A percentile compares a stretch with the other conserved stretches of the same genome.
Evolutionary conservation across 306 rosid genomes (phyloP).

Genomic region (Vigna nakashimae): DNA sequence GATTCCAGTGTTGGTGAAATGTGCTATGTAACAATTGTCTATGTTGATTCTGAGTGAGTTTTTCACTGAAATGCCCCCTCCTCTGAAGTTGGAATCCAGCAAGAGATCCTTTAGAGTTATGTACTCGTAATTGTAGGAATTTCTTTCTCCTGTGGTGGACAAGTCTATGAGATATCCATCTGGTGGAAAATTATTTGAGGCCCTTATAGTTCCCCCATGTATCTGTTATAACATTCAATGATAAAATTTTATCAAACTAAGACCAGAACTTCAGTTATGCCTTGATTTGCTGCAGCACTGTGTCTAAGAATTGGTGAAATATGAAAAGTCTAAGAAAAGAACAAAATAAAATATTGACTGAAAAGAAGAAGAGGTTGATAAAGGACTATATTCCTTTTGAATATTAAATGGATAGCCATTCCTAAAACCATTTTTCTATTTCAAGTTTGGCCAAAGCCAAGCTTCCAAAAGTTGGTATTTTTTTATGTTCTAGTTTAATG

Average conservation of each 20-base stretch:
- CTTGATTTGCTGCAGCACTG: slow-evolving; percentile 25
- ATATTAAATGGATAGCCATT: slow-evolving; percentile 18
- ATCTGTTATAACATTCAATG: slow-evolving; percentile 54
- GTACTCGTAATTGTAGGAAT: slow-evolving; percentile 77
- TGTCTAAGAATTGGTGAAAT: slow-evolving; percentile 1
- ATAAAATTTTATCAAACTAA: too few relatives aligned
- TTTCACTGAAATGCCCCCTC: slow-evolving; percentile 76
- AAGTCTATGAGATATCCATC: slow-evolving; percentile 71
- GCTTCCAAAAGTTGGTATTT: neutral
- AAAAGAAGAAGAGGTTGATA: neutral
- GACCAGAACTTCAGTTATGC: neutral
- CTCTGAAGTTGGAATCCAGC: slow-evolving; percentile 77
- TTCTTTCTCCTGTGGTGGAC: slow-evolving; percentile 43
- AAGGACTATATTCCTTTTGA: neutral
- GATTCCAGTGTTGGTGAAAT: slow-evolving; percentile 84
- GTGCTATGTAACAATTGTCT: slow-evolving; percentile 84
- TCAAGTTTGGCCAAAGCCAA: slow-evolving; percentile 18
- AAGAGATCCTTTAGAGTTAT: slow-evolving; percentile 75
- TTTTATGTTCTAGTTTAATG: slow-evolving; percentile 19
- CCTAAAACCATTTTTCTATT: slow-evolving; percentile 4
- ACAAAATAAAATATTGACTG: neutral
- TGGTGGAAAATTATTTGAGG: slow-evolving; percentile 69
- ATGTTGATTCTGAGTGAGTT: slow-evolving; percentile 79
- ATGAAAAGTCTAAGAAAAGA: slow-evolving; percentile 2
- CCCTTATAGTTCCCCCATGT: slow-evolving; percentile 84